Evolutionary conservation across 2,329 filamentous ascomycete genomes (phyloP), one percentile per base, ranked within the genome.

Genomic region (Aspergillus pseudoterreus): DNA sequence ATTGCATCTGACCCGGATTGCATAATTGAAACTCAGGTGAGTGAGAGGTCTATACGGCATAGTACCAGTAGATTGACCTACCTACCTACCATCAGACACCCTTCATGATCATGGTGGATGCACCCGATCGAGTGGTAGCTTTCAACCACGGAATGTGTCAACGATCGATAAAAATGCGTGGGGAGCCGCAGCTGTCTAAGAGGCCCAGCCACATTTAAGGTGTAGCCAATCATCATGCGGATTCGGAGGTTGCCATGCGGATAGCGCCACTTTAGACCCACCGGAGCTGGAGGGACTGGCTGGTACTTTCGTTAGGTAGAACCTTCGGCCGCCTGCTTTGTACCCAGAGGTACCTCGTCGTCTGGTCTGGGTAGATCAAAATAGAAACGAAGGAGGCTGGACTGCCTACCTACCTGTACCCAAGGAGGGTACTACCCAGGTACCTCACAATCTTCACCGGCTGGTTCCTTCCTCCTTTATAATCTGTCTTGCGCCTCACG

Each of bases 311-410:
- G 8, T 11, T 30, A 30, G 27, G 27, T 30, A 30, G 27, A 9
- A 30, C 9, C 27, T 30, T 30, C 27, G 27, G 27, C 27, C 8
- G 27, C 3, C 27, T 9, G 27, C 27, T 30, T 30, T 10, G 27
- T 30, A 30, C 27, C 27, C 6, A 11, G 24, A 30, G 27, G 27
- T 30, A 30, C 27, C 27, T 30, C 27, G 9, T 30, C 27, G 8
- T 30, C 3, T 9, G 6, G 8, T 30, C 3, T 9, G 6, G 24
- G 24, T 6, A 8, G 8, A 38, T 38, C 35, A 38, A 38, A 14
- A 27, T 47, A 38, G 35, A 49, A 55, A 55, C 47, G 19, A 44
- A 42, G 52, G 54, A 47, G 54, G 54, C 46, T 56, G 54, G 54
- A 30, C 27, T 22, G 4, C 33, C 11, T 35, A 12, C 33, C n/a